Percentiles rank a stretch among this genome's conserved stretches.
phyloP scores from a whole-genome alignment of 371 early-diverging fungal genomes.

The Chytridiales sp. region DNA sequence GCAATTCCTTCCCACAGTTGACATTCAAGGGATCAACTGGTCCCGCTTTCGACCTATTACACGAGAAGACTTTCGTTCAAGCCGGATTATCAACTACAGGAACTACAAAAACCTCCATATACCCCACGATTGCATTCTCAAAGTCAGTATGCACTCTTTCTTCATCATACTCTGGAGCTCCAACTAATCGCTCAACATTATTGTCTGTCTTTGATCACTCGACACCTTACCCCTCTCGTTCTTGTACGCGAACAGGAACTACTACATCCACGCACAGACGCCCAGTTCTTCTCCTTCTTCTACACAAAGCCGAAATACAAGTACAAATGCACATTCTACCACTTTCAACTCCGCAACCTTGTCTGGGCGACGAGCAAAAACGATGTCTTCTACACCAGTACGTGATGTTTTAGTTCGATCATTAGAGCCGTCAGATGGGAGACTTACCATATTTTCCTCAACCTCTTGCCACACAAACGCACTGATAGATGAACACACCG shows the following conservation, averaged over 20 bases:
- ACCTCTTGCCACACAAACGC: not conserved
- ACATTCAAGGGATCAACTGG: conserved; percentile 46
- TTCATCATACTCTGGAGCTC: not conserved
- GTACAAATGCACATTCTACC: conserved; percentile 45
- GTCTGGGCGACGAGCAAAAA: conserved; percentile 71
- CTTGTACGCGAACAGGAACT: conserved; percentile 12
- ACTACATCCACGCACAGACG: conserved; percentile 12
- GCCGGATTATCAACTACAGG: conserved; percentile 29
- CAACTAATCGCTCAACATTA: not conserved
- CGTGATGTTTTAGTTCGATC: conserved; percentile 15
- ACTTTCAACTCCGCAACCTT: conserved; percentile 78
- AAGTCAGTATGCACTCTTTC: conserved; percentile 1
- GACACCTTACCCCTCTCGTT: not conserved
- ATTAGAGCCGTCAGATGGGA: not conserved
- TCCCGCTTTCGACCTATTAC: conserved; percentile 22
- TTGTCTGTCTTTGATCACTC: not conserved
- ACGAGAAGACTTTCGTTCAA: conserved; percentile 27
- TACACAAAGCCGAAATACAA: conserved; percentile 36
- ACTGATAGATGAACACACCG: conserved; percentile 42
- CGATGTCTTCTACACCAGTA: conserved; percentile 66
- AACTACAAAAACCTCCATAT: conserved; percentile 33
- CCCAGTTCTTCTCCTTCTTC: conserved; percentile 40
- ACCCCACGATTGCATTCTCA: conserved; percentile 18
- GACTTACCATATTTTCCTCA: not conserved
- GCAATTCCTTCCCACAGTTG: conserved; percentile 6